Evolutionary conservation across 176 grass and related monocot genomes (phyloP).

Genomic region (Alopecurus myosuroides): DNA sequence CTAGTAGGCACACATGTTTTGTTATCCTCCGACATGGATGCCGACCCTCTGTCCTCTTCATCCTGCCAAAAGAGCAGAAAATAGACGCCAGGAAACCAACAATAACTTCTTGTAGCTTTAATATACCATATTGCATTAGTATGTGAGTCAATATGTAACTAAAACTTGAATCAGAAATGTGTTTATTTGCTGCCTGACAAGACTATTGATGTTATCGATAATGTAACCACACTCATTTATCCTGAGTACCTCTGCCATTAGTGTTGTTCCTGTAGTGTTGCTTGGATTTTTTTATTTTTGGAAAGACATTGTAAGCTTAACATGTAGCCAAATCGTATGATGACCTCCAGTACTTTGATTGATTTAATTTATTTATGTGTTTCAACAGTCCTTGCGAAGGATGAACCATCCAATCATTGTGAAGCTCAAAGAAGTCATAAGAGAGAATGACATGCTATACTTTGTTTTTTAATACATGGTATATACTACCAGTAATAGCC

Average conservation of each 20-base stretch:
- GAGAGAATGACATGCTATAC: constrained; percentile 85
- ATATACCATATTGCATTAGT: too few species aligned
- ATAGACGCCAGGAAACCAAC: background rate
- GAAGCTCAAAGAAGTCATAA: constrained; percentile 98
- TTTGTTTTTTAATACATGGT: constrained; percentile 99
- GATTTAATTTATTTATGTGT: constrained; percentile 5
- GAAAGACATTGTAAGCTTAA: too few species aligned
- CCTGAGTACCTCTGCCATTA: too few species aligned
- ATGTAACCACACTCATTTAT: too few species aligned
- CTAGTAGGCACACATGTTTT: background rate
- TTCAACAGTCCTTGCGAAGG: constrained; percentile 67
- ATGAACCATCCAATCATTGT: constrained; percentile 99
- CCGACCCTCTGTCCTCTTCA: too few species aligned
- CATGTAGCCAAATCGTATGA: background rate
- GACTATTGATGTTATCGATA: too few species aligned
- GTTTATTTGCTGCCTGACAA: too few species aligned
- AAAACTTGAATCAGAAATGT: too few species aligned
- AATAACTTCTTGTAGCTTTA: too few species aligned
- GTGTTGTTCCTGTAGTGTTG: too few species aligned
- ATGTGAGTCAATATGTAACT: too few species aligned
- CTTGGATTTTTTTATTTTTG: too few species aligned
- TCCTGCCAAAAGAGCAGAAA: background rate
- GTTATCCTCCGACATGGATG: background rate
- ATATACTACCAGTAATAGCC: constrained; percentile 16
- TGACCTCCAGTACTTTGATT: background rate